Base-by-base conservation (phyloP, 257 asterid genomes). In the Orobanche coerulescens region DNA sequence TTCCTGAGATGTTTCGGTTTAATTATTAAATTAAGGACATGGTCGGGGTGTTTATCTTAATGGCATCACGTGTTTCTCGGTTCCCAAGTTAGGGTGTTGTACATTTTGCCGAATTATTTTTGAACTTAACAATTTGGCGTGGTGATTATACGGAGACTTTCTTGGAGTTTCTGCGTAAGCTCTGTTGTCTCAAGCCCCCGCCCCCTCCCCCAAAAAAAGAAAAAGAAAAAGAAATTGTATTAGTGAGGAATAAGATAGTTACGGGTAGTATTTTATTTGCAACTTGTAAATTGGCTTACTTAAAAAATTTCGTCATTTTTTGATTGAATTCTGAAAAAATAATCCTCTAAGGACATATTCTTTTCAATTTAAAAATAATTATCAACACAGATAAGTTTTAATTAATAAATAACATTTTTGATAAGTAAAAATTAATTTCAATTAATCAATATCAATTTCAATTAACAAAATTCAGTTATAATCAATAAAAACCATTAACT, bases 41-140 rank as follows among this genome's bases (percentile, higher is more conserved):
- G 92, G 95, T 91, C 92, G 96, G 91, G 82, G 80, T 78, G 94
- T 88, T 88, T 85, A 91, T 83, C 88, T 85, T 88, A 79, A 85
- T 91, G 98, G 94, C 88, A 71, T 81, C 87, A 78, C 84, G 82
- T 81, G 87, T 62, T 68, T 70, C 87, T 71, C 82, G 61, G 2
- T 78, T 75, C 80, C 87, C 80, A 81, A 75, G 87, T 68, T 78
- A 57, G 78, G 78, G 76, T 68, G 70, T 76, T 75, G 84, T 78
- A 81, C 76, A 75, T 69, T 66, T 68, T 73, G 22, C 16, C 51
- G 52, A 30, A 40, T 6, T 44, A 44, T 72, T 73, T 50, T 50
- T 31, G 24, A 57, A 49, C 37, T 73, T n/a, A n/a, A 62, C 43
- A 48, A 62, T 40, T 66, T 69, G 56, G 66, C 68, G 52, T 69